These are phyloP conservation scores for Chrysoporthe deuterocubensis DNA, from an alignment of 2,329 filamentous ascomycete species.

Conservation along the genomic window DNA sequence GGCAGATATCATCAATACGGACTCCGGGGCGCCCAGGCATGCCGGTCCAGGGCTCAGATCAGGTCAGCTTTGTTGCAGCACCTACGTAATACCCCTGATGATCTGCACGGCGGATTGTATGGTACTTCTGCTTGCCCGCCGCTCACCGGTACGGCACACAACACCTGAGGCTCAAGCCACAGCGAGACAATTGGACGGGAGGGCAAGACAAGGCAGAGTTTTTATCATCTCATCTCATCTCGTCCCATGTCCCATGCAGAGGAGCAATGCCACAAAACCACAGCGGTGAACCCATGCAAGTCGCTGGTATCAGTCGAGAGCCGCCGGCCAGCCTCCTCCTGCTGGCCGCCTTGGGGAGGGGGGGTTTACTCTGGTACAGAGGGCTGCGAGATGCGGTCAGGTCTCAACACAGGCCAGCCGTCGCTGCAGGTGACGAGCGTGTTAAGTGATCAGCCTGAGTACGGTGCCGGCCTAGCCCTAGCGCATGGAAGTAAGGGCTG, in stretches of 20 bases:
- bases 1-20: conserved; percentile 1
- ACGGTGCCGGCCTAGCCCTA: not conserved
- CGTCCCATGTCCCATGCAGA: not conserved
- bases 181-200: conserved; percentile 1
- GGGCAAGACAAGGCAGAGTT: conserved; percentile 2
- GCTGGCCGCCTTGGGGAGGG: not conserved
- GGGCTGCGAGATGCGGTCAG: not conserved
- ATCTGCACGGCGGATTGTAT: not conserved
- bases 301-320: not conserved
- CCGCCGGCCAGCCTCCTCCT: not conserved
- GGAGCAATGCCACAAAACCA: not conserved
- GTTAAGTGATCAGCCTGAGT: not conserved
- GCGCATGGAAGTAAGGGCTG: not conserved
- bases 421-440: not conserved
- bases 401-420: not conserved
- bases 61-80: not conserved
- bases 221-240: conserved; percentile 11
- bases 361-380: not conserved
- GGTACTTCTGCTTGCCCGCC: not conserved
- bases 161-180: conserved; percentile 17
- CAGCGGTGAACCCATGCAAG: conserved; percentile 4
- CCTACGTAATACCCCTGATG: not conserved
- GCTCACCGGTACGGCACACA: conserved; percentile 11
- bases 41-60: not conserved
- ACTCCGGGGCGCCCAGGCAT: not conserved